phyloP scores from a whole-genome alignment of 805 yeast species.

The Wickerhamiella nectarea region DNA sequence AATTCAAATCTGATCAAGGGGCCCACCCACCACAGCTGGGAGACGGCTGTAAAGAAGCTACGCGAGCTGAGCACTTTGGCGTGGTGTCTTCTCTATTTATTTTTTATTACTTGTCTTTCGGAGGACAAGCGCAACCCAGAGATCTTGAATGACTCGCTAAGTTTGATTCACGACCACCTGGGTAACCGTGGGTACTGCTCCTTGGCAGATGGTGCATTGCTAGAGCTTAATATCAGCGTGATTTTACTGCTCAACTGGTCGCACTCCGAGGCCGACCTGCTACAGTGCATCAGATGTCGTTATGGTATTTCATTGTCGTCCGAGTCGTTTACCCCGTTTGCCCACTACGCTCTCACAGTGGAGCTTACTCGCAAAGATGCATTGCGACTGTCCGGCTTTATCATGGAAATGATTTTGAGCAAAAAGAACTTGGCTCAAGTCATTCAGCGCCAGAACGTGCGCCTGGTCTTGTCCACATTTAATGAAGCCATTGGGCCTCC shows the following conservation, averaged over 20 bases:
- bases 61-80: constrained; percentile 24
- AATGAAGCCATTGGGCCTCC: constrained; percentile 11
- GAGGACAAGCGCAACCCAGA: constrained; percentile 13
- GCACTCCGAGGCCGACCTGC: constrained; percentile 50
- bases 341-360: constrained; percentile 42
- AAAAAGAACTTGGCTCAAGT: constrained; percentile 46
- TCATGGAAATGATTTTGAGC: constrained; percentile 42
- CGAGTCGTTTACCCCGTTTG: constrained; percentile 47
- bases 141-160: constrained; percentile 34
- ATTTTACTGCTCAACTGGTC: constrained; percentile 32
- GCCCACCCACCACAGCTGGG: constrained; percentile 25
- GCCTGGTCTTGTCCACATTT: constrained; percentile 9
- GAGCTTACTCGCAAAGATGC: constrained; percentile 33
- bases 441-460: constrained; percentile 46
- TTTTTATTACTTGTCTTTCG: constrained; percentile 25
- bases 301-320: constrained; percentile 53
- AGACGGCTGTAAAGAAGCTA: constrained; percentile 18
- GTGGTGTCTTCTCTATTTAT: constrained; percentile 30
- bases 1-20: constrained; percentile 21
- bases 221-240: constrained; percentile 44
- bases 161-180: constrained; percentile 55
- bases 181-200: constrained; percentile 63
- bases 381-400: constrained; percentile 30
- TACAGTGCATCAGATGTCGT: constrained; percentile 67
- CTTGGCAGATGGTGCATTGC: constrained; percentile 44